Percentiles rank a stretch among this genome's conserved stretches.
Evolutionary conservation across 31 red algal genomes (phyloP).

Genomic region (Asparagopsis taxiformis): DNA sequence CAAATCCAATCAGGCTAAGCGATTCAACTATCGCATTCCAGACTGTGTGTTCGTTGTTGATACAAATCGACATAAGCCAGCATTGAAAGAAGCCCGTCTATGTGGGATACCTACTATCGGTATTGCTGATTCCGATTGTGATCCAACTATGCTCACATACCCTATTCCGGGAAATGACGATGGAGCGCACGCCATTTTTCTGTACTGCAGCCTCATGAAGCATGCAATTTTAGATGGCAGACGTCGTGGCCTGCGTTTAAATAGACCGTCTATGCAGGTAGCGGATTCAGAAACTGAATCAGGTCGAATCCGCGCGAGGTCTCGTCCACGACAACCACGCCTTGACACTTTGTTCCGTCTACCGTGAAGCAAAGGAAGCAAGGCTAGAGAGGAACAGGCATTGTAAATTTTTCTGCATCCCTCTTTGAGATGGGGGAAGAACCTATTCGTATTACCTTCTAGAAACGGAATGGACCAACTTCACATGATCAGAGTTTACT

Average conservation of each 20-base stretch:
- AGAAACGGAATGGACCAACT: too few species aligned
- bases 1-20: conserved; percentile 58
- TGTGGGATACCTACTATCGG: conserved; percentile 86
- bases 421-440: too few species aligned
- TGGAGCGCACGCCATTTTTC: conserved; percentile 64
- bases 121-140: conserved; percentile 90
- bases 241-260: conserved; percentile 32
- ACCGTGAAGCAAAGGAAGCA: not conserved
- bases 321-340: not conserved
- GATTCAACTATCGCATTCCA: conserved; percentile 79
- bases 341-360: not conserved
- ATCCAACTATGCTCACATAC: conserved; percentile 84
- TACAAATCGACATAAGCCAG: conserved; percentile 60
- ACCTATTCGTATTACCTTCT: too few species aligned
- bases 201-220: conserved; percentile 88
- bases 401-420: not conserved
- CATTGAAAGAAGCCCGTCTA: conserved; percentile 73
- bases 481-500: too few species aligned
- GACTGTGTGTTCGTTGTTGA: conserved; percentile 88
- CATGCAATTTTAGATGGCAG: conserved; percentile 85
- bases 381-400: not conserved
- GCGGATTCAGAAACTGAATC: not conserved
- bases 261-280: conserved; percentile 30
- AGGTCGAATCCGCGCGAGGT: not conserved
- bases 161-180: conserved; percentile 99